A percentile compares a stretch with the other conserved stretches of the same genome.
Conservation (phyloP, 1,139 yeast genomes). For the Arxiozyma heterogenica region DNA sequence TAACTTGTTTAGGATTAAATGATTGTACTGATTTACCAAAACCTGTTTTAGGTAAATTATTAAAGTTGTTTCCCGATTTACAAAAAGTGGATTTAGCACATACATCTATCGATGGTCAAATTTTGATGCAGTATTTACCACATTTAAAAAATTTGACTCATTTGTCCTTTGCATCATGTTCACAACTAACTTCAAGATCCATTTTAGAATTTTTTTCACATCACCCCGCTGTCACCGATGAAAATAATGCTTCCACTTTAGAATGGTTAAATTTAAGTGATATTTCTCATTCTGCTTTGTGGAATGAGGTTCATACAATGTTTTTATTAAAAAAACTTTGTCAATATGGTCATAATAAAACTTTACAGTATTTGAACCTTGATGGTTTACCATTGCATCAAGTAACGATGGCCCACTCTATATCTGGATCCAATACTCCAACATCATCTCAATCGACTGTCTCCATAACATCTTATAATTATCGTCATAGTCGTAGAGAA, state of each 20-base stretch:
- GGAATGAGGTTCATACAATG: slow-evolving; percentile 50
- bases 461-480: not conserved
- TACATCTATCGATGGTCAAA: slow-evolving; percentile 59
- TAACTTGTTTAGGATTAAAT: slow-evolving; percentile 62
- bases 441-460: slow-evolving; percentile 3
- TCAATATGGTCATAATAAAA: slow-evolving; percentile 33
- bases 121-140: slow-evolving; percentile 41
- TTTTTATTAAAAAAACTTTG: slow-evolving; percentile 43
- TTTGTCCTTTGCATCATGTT: slow-evolving; percentile 70
- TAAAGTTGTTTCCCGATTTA: slow-evolving; percentile 51
- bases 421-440: slow-evolving; percentile 8
- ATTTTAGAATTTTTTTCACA: slow-evolving; percentile 60
- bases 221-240: slow-evolving; percentile 58
- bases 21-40: slow-evolving; percentile 76
- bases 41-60: slow-evolving; percentile 44
- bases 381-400: slow-evolving; percentile 55
- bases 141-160: slow-evolving; percentile 56
- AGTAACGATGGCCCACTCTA: not conserved
- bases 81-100: slow-evolving; percentile 73
- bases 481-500: not conserved
- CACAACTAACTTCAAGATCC: slow-evolving; percentile 65
- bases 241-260: slow-evolving; percentile 36
- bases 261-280: slow-evolving; percentile 73
- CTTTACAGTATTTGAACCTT: slow-evolving; percentile 46
- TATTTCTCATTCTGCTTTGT: slow-evolving; percentile 59